phyloP scores from a whole-genome alignment of 768 basidiomycete genomes.

The Lactarius akahatsu region DNA sequence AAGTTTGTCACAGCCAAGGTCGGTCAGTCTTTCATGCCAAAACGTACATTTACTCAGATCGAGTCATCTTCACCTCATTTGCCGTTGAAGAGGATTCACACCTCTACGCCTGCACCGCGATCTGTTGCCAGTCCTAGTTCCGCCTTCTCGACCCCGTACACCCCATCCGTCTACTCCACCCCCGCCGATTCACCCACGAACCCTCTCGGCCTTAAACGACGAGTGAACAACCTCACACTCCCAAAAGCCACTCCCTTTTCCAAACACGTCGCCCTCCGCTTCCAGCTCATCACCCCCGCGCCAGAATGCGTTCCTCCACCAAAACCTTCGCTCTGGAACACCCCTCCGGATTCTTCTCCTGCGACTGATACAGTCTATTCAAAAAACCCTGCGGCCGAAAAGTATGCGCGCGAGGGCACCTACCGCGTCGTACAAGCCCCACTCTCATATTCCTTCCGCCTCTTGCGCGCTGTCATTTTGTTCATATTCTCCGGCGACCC shows the following conservation, averaged over 20 bases:
- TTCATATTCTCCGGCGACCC: constrained; percentile 51
- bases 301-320: constrained; percentile 22
- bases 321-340: constrained; percentile 16
- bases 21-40: constrained; percentile 12
- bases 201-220: constrained; percentile 60
- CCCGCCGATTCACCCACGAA: constrained; percentile 72
- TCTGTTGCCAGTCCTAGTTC: constrained; percentile 24
- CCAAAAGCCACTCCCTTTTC: constrained; percentile 50
- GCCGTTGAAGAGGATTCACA: constrained; percentile 17
- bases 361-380: background rate
- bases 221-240: constrained; percentile 36
- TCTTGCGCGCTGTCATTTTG: constrained; percentile 58
- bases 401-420: constrained; percentile 46
- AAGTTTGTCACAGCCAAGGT: too few species aligned
- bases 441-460: constrained; percentile 64
- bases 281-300: constrained; percentile 52
- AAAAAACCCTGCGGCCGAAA: background rate
- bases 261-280: constrained; percentile 61
- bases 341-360: constrained; percentile 11
- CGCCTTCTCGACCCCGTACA: constrained; percentile 36
- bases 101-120: constrained; percentile 20
- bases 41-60: constrained; percentile 13
- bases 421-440: constrained; percentile 70
- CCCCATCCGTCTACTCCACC: constrained; percentile 36
- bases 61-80: constrained; percentile 15